A percentile compares a stretch with the other conserved stretches of the same genome.
These are phyloP conservation scores for Solanum raphanifolium DNA, from an alignment of 257 asterid species.

Conservation along the genomic window DNA sequence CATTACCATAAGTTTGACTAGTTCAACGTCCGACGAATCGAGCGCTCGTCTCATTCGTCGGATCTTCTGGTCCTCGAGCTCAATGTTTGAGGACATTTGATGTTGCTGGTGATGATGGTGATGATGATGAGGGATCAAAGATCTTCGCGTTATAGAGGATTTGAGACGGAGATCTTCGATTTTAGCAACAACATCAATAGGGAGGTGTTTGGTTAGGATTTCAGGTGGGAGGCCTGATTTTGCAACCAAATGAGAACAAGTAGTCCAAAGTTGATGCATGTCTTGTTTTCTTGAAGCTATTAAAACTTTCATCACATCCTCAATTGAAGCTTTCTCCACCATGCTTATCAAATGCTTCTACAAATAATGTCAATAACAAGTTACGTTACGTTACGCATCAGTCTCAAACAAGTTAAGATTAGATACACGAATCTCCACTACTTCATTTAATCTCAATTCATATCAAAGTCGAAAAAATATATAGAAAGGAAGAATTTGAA, in stretches of 20 bases:
- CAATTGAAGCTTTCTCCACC: slow-evolving; percentile 90
- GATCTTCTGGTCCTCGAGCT: slow-evolving; percentile 81
- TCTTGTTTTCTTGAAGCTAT: slow-evolving; percentile 88
- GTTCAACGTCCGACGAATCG: slow-evolving; percentile 85
- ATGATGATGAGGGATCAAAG: slow-evolving; percentile 42
- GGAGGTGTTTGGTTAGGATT: slow-evolving; percentile 66
- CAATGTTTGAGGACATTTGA: slow-evolving; percentile 28
- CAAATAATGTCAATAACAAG: neutral
- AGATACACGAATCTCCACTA: neutral
- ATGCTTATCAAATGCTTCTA: slow-evolving; percentile 76
- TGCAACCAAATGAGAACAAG: slow-evolving; percentile 77
- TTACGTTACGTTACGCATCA: neutral
- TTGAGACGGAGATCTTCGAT: slow-evolving; percentile 85
- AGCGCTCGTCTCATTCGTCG: slow-evolving; percentile 92
- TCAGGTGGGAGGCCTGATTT: slow-evolving; percentile 92
- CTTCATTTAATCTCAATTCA: neutral
- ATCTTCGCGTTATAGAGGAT: slow-evolving; percentile 50
- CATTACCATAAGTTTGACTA: slow-evolving; percentile 96
- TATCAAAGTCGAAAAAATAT: neutral
- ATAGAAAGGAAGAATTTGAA: neutral
- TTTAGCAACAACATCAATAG: slow-evolving; percentile 71
- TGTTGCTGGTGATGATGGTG: slow-evolving; percentile 44
- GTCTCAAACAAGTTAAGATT: neutral
- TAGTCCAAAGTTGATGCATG: slow-evolving; percentile 77
- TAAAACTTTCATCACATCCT: slow-evolving; percentile 83